These are phyloP conservation scores for Astathelohania contejeani DNA, from an alignment of 371 early-diverging fungal species.

Conservation along the genomic window DNA sequence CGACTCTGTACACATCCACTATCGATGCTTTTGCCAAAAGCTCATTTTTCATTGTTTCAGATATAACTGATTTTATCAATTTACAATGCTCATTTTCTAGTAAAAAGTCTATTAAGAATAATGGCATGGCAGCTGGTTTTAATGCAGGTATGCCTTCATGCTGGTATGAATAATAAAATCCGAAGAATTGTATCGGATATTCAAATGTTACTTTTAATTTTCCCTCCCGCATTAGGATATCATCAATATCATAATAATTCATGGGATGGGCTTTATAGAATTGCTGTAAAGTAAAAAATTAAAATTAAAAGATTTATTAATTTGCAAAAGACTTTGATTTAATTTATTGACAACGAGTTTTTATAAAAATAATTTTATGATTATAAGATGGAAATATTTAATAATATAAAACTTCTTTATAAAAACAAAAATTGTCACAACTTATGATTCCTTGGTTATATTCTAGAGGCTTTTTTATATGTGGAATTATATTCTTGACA, in stretches of 20 bases:
- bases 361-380: too few relatives aligned
- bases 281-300: too few relatives aligned
- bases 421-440: too few relatives aligned
- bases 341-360: too few relatives aligned
- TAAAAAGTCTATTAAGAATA: constrained; percentile 22
- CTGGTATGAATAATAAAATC: constrained; percentile 1
- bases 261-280: too few relatives aligned
- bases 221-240: constrained; percentile 11
- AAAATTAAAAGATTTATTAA: too few relatives aligned
- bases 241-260: constrained; percentile 14
- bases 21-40: background rate
- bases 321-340: too few relatives aligned
- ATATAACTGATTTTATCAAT: background rate
- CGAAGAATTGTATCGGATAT: constrained; percentile 13
- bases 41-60: background rate
- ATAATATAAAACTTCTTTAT: too few relatives aligned
- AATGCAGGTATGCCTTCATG: background rate
- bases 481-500: too few relatives aligned
- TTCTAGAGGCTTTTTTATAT: too few relatives aligned
- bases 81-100: constrained; percentile 29
- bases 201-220: constrained; percentile 14
- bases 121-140: constrained; percentile 12
- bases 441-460: too few relatives aligned
- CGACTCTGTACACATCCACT: background rate
- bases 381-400: too few relatives aligned